A percentile compares a stretch with the other conserved stretches of the same genome.
Evolutionary conservation across 2,329 filamentous ascomycete species (phyloP).

Genomic region (Ceratocystis huliohia): DNA sequence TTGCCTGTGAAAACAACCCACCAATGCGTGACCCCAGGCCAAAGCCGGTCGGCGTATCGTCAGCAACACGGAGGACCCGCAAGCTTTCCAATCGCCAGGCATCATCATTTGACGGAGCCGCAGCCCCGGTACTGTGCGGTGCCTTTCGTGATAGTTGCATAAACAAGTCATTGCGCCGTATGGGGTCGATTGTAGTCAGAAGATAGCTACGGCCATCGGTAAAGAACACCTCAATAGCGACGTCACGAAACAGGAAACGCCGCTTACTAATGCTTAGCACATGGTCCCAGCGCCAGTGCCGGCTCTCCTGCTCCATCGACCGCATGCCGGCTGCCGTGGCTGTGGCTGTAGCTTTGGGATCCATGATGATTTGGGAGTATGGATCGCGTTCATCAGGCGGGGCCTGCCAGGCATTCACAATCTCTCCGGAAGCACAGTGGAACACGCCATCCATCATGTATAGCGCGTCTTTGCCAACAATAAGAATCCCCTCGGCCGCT

Average conservation of each 20-base stretch:
- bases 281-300: slow-evolving; percentile 88
- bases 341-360: slow-evolving; percentile 26
- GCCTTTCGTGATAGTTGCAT: slow-evolving; percentile 64
- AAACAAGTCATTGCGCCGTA: slow-evolving; percentile 67
- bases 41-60: slow-evolving; percentile 17
- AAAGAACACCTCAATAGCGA: slow-evolving; percentile 95
- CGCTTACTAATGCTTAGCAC: slow-evolving; percentile 93
- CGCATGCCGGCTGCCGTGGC: not conserved
- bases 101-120: slow-evolving; percentile 55
- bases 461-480: slow-evolving; percentile 79
- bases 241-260: slow-evolving; percentile 86
- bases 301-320: slow-evolving; percentile 61
- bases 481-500: slow-evolving; percentile 82
- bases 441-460: slow-evolving; percentile 97
- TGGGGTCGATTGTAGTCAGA: slow-evolving; percentile 65
- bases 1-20: slow-evolving; percentile 74
- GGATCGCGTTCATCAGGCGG: slow-evolving; percentile 84
- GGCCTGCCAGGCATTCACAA: slow-evolving; percentile 92
- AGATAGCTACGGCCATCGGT: slow-evolving; percentile 92
- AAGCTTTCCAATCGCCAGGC: slow-evolving; percentile 83
- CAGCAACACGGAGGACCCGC: slow-evolving; percentile 35
- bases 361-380: slow-evolving; percentile 86
- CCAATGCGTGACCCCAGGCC: slow-evolving; percentile 54
- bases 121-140: slow-evolving; percentile 59
- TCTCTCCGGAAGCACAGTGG: slow-evolving; percentile 86